Conservation (phyloP, 2,329 filamentous ascomycete species). For the Colletotrichum plurivorum region DNA sequence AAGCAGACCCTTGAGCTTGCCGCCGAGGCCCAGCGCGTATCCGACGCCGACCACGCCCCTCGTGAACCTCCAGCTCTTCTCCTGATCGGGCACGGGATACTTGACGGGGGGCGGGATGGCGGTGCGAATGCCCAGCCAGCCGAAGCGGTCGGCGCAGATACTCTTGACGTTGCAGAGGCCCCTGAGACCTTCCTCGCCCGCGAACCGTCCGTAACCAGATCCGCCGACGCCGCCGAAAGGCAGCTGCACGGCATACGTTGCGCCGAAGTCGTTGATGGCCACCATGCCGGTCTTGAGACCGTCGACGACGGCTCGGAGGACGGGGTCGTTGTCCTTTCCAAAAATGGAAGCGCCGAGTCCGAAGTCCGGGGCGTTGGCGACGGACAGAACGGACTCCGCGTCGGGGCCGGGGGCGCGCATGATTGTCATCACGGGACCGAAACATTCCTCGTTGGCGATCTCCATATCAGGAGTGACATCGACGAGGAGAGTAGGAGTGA, state of each 20-base stretch:
- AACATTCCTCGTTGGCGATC: conserved; percentile 92
- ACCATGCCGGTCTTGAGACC: conserved; percentile 90
- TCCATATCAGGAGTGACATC: conserved; percentile 89
- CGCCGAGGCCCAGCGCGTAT: conserved; percentile 62
- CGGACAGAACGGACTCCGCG: conserved; percentile 74
- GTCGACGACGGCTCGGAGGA: conserved; percentile 74
- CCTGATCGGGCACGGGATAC: conserved; percentile 81
- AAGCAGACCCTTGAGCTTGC: conserved; percentile 57
- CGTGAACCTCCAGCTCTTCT: conserved; percentile 75
- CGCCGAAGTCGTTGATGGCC: conserved; percentile 94
- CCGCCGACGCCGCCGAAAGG: conserved; percentile 94
- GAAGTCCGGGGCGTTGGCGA: conserved; percentile 89
- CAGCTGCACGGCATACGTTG: conserved; percentile 92
- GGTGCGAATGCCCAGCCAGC: conserved; percentile 76
- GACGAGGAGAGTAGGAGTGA: conserved; percentile 89
- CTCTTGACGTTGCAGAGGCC: conserved; percentile 90
- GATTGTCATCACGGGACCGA: conserved; percentile 90
- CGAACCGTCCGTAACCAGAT: conserved; percentile 93
- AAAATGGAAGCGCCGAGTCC: conserved; percentile 93
- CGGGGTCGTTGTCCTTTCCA: conserved; percentile 73
- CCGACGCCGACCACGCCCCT: conserved; percentile 73
- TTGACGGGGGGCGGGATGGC: conserved; percentile 84
- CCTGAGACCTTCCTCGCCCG: conserved; percentile 88
- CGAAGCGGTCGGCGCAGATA: conserved; percentile 82
- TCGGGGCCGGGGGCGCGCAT: conserved; percentile 79